phyloP scores from a whole-genome alignment of 768 basidiomycete species.

The Leccinum olivaceopallidum region DNA sequence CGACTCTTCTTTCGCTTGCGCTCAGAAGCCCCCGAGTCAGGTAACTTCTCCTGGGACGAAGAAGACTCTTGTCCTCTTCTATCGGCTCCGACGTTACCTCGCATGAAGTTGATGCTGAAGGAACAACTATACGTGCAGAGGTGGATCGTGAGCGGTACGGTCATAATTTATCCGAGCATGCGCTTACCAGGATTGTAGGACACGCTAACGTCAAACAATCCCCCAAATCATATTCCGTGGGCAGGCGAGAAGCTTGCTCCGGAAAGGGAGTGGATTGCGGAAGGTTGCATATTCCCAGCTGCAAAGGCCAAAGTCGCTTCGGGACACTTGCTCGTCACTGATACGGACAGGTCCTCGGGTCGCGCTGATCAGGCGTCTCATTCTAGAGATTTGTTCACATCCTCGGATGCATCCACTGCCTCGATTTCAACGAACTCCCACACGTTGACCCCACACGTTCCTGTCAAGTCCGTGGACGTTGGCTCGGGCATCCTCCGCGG shows the following conservation, averaged over 20 bases:
- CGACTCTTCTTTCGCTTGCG: slow-evolving; percentile 27
- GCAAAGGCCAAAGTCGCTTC: slow-evolving; percentile 9
- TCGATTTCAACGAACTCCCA: slow-evolving; percentile 3
- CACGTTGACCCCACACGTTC: slow-evolving; percentile 1
- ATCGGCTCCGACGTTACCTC: slow-evolving; percentile 37
- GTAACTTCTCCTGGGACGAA: slow-evolving; percentile 22
- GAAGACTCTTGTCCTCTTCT: slow-evolving; percentile 15
- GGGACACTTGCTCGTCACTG: neutral
- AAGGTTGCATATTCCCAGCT: slow-evolving; percentile 32
- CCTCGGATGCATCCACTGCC: slow-evolving; percentile 7
- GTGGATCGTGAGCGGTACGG: slow-evolving; percentile 34
- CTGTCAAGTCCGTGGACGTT: slow-evolving; percentile 12
- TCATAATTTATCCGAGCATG: neutral
- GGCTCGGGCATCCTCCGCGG: slow-evolving; percentile 4
- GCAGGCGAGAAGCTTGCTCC: slow-evolving; percentile 20
- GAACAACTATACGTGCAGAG: slow-evolving; percentile 35
- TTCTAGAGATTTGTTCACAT: slow-evolving; percentile 4
- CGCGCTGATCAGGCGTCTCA: neutral
- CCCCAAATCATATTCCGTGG: slow-evolving; percentile 35
- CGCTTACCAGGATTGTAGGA: slow-evolving; percentile 22
- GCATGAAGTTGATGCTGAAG: slow-evolving; percentile 36
- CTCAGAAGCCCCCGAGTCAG: slow-evolving; percentile 20
- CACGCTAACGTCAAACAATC: slow-evolving; percentile 17
- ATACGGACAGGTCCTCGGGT: neutral
- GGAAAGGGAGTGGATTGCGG: slow-evolving; percentile 30